These are phyloP conservation scores for Xylaria scruposa DNA, from an alignment of 495 filamentous ascomycete species.

Conservation along the genomic window DNA sequence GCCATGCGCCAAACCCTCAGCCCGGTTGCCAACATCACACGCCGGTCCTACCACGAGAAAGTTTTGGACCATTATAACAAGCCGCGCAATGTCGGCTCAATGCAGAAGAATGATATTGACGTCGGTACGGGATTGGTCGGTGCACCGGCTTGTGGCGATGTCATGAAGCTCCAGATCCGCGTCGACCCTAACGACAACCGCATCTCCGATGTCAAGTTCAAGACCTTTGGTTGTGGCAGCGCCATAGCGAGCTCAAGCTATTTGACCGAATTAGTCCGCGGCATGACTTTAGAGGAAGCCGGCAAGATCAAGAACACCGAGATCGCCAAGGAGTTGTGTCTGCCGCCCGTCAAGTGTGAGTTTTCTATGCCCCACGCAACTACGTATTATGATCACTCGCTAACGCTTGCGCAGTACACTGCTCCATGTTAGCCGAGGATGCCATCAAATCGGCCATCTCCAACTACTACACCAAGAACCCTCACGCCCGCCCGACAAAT, in stretches of 20 bases:
- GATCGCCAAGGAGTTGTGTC: constrained; percentile 94
- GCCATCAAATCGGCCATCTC: constrained; percentile 99
- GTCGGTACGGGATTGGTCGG: constrained; percentile 98
- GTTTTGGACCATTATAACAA: constrained; percentile 93
- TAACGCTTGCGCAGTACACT: constrained; percentile 71
- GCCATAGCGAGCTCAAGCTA: constrained; percentile 93
- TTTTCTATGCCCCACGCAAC: constrained; percentile 30
- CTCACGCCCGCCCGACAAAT: constrained; percentile 72
- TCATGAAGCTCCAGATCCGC: constrained; percentile 98
- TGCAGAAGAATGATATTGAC: constrained; percentile 82
- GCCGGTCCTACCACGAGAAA: constrained; percentile 62
- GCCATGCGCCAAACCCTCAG: constrained; percentile 48
- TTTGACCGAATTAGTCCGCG: constrained; percentile 88
- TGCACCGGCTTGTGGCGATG: constrained; percentile 92
- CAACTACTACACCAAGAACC: constrained; percentile 97
- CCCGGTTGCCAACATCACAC: constrained; percentile 47
- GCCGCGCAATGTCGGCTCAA: constrained; percentile 92
- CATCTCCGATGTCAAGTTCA: constrained; percentile 95
- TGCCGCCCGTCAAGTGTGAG: constrained; percentile 92
- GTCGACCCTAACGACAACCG: constrained; percentile 88
- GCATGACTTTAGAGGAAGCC: constrained; percentile 96
- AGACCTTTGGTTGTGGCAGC: constrained; percentile 97
- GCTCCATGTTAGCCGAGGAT: constrained; percentile 99
- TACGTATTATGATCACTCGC: constrained; percentile 9
- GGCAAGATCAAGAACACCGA: constrained; percentile 92